Evolutionary conservation across 495 filamentous ascomycete genomes (phyloP), one percentile per base, ranked within the genome.

Genomic region (Penicillium parvum): DNA sequence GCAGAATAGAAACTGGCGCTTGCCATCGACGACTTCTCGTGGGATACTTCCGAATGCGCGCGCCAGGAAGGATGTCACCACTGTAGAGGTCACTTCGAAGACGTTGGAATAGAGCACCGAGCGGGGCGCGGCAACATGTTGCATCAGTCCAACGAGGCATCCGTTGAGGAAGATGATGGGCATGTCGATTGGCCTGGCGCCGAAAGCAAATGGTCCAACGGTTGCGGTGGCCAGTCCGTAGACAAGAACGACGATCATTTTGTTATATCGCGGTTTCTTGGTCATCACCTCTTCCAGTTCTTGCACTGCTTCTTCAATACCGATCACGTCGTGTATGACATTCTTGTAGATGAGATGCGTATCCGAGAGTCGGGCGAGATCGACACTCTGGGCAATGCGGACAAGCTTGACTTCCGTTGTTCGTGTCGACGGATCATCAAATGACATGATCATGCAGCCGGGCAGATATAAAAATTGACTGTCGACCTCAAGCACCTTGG

Each of bases 401-500:
- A 96, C 81, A 20, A 96, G 78, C 59, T 91, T 90, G 38, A 95
- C 83, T 55, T 95, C 90, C 7, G 88, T 86, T 1, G 90, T 95
- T 49, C 94, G 85, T 1, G 87, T 92, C 11, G 80, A 77, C 6
- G 80, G 75, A 67, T 96, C 90, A 56, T 94, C 90, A 50, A 95
- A 95, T 1, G 86, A 88, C 57, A 94, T 84, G 50, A 96, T 83
- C 90, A 95, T 95, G 57, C 85, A 91, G 9, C 86, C 87, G 1
- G 90, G 90, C 3, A 94, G 76, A 64, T 95, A 95, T 14, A 95
- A 65, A 55, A 88, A 95, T 50, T 95, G 89, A 32, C 82, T 86
- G 42, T 95, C 86, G 26, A 95, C 84, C 56, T 89, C 84, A 18
- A 96, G 77, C 3, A 90, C 86, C 11, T 86, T 78, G 5, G 90